A percentile compares a stretch with the other conserved stretches of the same genome.
These are phyloP conservation scores for Castanospermum australe DNA, from an alignment of 306 rosid genomes.

Conservation along the genomic window DNA sequence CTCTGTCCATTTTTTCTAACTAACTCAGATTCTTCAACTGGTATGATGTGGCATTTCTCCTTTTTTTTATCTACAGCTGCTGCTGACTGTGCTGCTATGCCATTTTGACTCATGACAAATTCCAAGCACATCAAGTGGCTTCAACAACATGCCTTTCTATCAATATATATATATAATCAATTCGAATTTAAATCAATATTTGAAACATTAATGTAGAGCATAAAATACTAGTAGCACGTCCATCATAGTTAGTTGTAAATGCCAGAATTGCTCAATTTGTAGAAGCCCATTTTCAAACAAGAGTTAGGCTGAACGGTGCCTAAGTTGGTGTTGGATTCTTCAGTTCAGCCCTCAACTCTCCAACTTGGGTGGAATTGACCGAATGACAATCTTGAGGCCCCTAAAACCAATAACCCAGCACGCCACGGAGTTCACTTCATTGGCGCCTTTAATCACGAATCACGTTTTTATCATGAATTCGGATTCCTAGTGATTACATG, in stretches of 20 bases:
- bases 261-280: not conserved
- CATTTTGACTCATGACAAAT: too few species aligned
- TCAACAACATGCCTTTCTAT: not conserved
- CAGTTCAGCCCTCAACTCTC: not conserved
- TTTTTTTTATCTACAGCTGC: too few species aligned
- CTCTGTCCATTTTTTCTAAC: too few species aligned
- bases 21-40: too few species aligned
- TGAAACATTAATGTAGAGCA: not conserved
- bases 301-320: constrained; percentile 21
- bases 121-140: not conserved
- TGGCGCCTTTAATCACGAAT: too few species aligned
- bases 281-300: not conserved
- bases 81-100: too few species aligned
- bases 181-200: not conserved
- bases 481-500: too few species aligned
- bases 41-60: too few species aligned
- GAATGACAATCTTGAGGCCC: not conserved
- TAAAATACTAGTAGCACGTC: too few species aligned
- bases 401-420: not conserved
- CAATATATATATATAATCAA: not conserved
- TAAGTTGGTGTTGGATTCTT: not conserved
- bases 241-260: too few species aligned
- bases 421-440: not conserved
- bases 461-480: too few species aligned
- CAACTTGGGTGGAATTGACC: not conserved